Evolutionary conservation across 768 basidiomycete species (phyloP).

Genomic region (Termitomyces sp.): DNA sequence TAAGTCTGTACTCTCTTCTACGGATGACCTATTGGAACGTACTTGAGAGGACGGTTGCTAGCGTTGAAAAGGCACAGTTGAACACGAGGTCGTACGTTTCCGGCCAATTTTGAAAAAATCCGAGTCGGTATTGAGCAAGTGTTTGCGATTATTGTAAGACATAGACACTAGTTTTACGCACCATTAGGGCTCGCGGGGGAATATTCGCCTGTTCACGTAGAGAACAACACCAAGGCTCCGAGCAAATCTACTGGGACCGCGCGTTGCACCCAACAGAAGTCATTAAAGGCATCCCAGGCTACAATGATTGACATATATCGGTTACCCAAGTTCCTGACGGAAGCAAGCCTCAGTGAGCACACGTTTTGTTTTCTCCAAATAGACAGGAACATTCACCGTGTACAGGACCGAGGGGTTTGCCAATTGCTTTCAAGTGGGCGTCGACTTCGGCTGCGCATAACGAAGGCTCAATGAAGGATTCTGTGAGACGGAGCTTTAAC

Average conservation of each 20-base stretch:
- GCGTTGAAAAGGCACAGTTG: conserved; percentile 70
- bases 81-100: conserved; percentile 78
- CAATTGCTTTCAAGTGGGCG: conserved; percentile 51
- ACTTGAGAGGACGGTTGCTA: too few relatives aligned
- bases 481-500: conserved; percentile 67
- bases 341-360: neutral
- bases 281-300: too few relatives aligned
- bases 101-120: conserved; percentile 41
- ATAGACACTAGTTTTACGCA: neutral
- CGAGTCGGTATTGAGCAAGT: neutral
- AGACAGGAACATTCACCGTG: conserved; percentile 40
- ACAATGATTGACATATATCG: too few relatives aligned
- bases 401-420: conserved; percentile 59
- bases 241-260: too few relatives aligned
- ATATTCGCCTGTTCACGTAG: conserved; percentile 42
- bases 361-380: neutral
- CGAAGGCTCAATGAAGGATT: conserved; percentile 70
- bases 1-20: too few relatives aligned
- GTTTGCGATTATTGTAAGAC: neutral
- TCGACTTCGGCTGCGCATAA: conserved; percentile 63
- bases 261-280: too few relatives aligned
- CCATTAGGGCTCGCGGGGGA: neutral
- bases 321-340: neutral
- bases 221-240: too few relatives aligned
- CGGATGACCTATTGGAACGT: too few relatives aligned